A percentile compares a stretch with the other conserved stretches of the same genome.
These are phyloP conservation scores for Sparassis latifolia DNA, from an alignment of 1,284 basidiomycete species.

Conservation along the genomic window DNA sequence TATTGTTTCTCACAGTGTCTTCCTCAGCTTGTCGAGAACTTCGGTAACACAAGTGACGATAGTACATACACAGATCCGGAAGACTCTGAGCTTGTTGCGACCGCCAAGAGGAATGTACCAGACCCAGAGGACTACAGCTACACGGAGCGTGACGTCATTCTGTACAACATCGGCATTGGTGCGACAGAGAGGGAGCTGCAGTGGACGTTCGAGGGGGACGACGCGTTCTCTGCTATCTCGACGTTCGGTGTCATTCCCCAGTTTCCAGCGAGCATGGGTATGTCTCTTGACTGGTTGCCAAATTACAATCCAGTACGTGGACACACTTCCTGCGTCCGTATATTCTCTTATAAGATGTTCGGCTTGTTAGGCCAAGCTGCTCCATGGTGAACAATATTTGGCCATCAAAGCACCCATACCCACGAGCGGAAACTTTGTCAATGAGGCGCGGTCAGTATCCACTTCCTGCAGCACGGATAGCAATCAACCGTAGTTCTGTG, in stretches of 20 bases:
- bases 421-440: slow-evolving; percentile 80
- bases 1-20: background rate
- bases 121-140: slow-evolving; percentile 66
- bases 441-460: slow-evolving; percentile 54
- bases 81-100: slow-evolving; percentile 78
- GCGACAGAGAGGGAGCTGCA: slow-evolving; percentile 90
- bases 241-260: slow-evolving; percentile 98
- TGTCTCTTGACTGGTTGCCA: slow-evolving; percentile 82
- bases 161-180: slow-evolving; percentile 97
- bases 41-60: slow-evolving; percentile 50
- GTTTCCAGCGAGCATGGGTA: slow-evolving; percentile 60
- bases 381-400: slow-evolving; percentile 97
- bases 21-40: slow-evolving; percentile 69
- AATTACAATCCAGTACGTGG: slow-evolving; percentile 83
- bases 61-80: slow-evolving; percentile 71
- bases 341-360: slow-evolving; percentile 3
- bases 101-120: slow-evolving; percentile 67
- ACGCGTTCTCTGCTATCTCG: slow-evolving; percentile 82
- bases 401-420: slow-evolving; percentile 86
- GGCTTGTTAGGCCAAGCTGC: slow-evolving; percentile 73
- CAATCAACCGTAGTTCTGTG: too few relatives aligned
- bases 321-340: background rate
- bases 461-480: too few relatives aligned
- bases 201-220: slow-evolving; percentile 88
- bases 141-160: slow-evolving; percentile 86